A percentile compares a stretch with the other conserved stretches of the same genome.
phyloP scores from a whole-genome alignment of 306 rosid genomes.

The Prunus padus region DNA sequence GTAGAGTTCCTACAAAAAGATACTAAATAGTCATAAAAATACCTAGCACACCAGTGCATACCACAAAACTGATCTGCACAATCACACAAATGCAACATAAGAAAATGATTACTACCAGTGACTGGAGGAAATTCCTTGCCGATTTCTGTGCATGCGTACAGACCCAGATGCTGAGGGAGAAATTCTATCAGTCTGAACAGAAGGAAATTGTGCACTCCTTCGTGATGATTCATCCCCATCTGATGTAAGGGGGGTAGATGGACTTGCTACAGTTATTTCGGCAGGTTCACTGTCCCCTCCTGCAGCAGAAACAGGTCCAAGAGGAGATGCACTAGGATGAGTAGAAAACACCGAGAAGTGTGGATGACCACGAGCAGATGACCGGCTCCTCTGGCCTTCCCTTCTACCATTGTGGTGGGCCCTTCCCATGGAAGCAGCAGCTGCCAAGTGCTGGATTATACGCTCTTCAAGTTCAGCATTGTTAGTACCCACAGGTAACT shows the following conservation, averaged over 20 bases:
- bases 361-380: constrained; percentile 62
- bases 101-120: constrained; percentile 44
- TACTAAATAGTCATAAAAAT: constrained; percentile 8
- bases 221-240: constrained; percentile 43
- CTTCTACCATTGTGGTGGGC: constrained; percentile 57
- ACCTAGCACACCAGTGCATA: constrained; percentile 1
- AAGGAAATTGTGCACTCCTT: constrained; percentile 31
- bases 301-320: constrained; percentile 34
- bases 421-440: constrained; percentile 85
- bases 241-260: constrained; percentile 48
- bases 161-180: constrained; percentile 53
- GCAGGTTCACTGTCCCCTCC: constrained; percentile 48
- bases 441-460: constrained; percentile 84
- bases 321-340: constrained; percentile 47
- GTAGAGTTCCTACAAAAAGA: constrained; percentile 41
- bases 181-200: constrained; percentile 36
- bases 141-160: constrained; percentile 35
- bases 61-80: neutral
- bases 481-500: constrained; percentile 57
- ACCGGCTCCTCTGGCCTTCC: constrained; percentile 50
- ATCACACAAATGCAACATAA: neutral
- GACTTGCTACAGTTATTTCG: constrained; percentile 40
- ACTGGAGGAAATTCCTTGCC: constrained; percentile 34
- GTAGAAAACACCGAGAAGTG: constrained; percentile 52
- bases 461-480: constrained; percentile 67